These are phyloP conservation scores for Wallacemonas sp. DNA, from an alignment of 208 protist genomes.

Conservation along the genomic window DNA sequence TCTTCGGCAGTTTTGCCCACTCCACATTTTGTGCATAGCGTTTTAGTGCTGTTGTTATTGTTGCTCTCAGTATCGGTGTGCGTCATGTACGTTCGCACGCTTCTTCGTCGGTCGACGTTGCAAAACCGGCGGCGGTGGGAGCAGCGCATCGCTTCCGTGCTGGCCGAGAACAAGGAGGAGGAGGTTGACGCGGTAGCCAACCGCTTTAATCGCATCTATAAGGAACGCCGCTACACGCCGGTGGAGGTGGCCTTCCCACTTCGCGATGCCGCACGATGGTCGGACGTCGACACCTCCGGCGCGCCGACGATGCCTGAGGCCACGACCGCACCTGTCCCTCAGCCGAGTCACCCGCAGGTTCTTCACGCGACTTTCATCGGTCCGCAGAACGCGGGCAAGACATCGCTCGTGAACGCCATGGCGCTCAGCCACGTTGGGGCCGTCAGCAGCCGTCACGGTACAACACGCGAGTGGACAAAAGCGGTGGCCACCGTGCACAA, in stretches of 20 bases:
- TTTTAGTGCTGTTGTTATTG: no score
- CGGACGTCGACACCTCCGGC: constrained; percentile 6
- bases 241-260: constrained; percentile 84
- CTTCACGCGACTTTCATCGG: constrained; percentile 72
- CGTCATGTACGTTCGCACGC: no score
- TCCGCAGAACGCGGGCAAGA: constrained; percentile 87
- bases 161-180: constrained; percentile 58
- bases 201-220: constrained; percentile 85
- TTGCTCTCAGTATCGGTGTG: no score
- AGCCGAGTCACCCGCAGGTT: constrained; percentile 44
- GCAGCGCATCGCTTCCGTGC: constrained; percentile 74
- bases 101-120: constrained; percentile 25
- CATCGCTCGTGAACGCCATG: constrained; percentile 86
- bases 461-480: constrained; percentile 78
- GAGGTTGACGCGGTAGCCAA: constrained; percentile 58
- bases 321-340: background rate
- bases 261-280: constrained; percentile 36
- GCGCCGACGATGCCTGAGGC: background rate
- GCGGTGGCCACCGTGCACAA: constrained; percentile 84
- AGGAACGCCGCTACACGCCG: constrained; percentile 75
- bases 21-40: no score
- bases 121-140: constrained; percentile 84
- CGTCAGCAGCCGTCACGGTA: constrained; percentile 78
- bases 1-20: no score
- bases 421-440: constrained; percentile 80